A percentile compares a stretch with the other conserved stretches of the same genome.
Conservation (phyloP, 2,329 filamentous ascomycete genomes). For the Clonostachys byssicola region DNA sequence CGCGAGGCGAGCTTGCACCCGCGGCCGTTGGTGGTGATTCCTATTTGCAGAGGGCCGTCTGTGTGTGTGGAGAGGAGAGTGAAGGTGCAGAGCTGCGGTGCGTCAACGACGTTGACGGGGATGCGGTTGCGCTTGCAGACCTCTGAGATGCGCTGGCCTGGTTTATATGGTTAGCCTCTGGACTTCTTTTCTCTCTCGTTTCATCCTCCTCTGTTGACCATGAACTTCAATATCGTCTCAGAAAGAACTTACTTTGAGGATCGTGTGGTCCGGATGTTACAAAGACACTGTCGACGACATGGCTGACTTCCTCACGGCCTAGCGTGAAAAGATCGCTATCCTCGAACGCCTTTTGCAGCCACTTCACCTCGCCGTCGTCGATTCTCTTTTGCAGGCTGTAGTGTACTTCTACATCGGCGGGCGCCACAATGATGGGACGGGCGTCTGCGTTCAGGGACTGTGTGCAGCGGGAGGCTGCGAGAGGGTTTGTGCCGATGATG, state of each 20-base stretch:
- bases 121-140: constrained; percentile 78
- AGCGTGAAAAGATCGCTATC: constrained; percentile 69
- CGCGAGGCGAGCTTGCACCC: constrained; percentile 91
- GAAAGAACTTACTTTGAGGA: constrained; percentile 21
- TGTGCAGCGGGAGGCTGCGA: constrained; percentile 79
- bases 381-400: constrained; percentile 58
- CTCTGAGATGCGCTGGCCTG: constrained; percentile 64
- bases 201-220: neutral
- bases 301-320: constrained; percentile 74
- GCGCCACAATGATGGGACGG: constrained; percentile 72
- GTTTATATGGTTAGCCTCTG: neutral
- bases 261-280: constrained; percentile 60
- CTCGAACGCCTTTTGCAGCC: constrained; percentile 62
- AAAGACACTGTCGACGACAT: constrained; percentile 88
- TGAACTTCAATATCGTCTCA: neutral
- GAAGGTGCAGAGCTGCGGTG: constrained; percentile 83
- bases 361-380: constrained; percentile 61
- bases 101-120: constrained; percentile 88
- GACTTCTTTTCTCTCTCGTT: neutral
- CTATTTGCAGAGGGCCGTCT: constrained; percentile 89
- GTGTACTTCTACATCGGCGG: constrained; percentile 47
- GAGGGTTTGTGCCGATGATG: constrained; percentile 78
- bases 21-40: constrained; percentile 90
- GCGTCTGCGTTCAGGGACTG: constrained; percentile 82
- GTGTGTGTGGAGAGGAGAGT: constrained; percentile 83